phyloP scores from a whole-genome alignment of 768 basidiomycete species.

The Psilocybe subaeruginosa region DNA sequence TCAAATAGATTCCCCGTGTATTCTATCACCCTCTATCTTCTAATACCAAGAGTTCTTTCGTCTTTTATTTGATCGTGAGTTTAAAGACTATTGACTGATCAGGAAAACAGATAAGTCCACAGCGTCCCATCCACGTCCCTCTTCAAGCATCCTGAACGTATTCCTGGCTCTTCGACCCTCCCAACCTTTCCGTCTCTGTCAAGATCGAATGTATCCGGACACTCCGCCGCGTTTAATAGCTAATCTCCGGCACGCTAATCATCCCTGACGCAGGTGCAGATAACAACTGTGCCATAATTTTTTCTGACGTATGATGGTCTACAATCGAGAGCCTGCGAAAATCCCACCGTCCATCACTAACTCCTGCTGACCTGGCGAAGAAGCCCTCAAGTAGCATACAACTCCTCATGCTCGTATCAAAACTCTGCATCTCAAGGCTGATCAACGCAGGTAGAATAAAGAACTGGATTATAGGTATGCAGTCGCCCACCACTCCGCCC shows the following conservation, averaged over 20 bases:
- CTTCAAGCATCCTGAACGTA: not conserved
- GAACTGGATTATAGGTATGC: slow-evolving; percentile 1
- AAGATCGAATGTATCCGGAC: not conserved
- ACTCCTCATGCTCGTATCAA: not conserved
- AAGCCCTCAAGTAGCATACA: not conserved
- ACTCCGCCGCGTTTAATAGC: not conserved
- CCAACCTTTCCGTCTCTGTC: not conserved
- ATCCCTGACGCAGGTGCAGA: not conserved
- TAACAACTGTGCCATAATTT: not conserved
- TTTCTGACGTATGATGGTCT: not conserved
- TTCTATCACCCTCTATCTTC: not conserved
- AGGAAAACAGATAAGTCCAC: not conserved
- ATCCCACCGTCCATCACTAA: not conserved
- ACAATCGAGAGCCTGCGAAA: not conserved
- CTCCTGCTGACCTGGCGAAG: not conserved
- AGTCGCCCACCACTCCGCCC: slow-evolving; percentile 4
- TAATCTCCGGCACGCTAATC: not conserved
- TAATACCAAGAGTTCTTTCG: slow-evolving; percentile 1
- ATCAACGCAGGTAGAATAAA: slow-evolving; percentile 1
- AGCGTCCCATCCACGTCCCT: not conserved
- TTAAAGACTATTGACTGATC: not conserved
- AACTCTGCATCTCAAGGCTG: not conserved
- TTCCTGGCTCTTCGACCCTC: not conserved
- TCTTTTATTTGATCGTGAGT: not conserved
- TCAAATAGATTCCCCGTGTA: slow-evolving; percentile 23